A percentile compares a stretch with the other conserved stretches of the same genome.
Evolutionary conservation across 306 rosid species (phyloP).

Genomic region (Trichosanthes cucumerina): DNA sequence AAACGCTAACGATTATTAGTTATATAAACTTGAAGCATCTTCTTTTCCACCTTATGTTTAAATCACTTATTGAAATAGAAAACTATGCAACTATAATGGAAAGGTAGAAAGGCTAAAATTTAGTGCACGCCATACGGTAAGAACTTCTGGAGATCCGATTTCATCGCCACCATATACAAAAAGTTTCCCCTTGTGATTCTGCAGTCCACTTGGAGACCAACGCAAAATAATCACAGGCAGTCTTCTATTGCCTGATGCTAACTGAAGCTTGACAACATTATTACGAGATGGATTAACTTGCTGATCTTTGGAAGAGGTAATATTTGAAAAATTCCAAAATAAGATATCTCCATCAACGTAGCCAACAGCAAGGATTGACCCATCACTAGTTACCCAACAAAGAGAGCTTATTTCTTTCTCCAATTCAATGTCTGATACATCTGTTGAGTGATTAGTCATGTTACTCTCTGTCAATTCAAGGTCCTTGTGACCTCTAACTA

Average conservation of each 20-base stretch:
- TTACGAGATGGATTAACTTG: slow-evolving; percentile 25
- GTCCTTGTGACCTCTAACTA: slow-evolving; percentile 57
- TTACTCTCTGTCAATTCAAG: slow-evolving; percentile 34
- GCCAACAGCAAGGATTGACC: slow-evolving; percentile 68
- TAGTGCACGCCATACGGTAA: slow-evolving; percentile 42
- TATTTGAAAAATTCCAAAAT: slow-evolving; percentile 66
- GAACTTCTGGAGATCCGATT: slow-evolving; percentile 77
- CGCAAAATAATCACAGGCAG: slow-evolving; percentile 64
- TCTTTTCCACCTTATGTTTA: neutral
- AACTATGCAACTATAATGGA: slow-evolving; percentile 9
- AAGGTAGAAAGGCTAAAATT: slow-evolving; percentile 11
- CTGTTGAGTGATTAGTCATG: slow-evolving; percentile 25
- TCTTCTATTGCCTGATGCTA: slow-evolving; percentile 54
- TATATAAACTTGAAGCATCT: neutral
- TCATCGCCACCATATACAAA: slow-evolving; percentile 83
- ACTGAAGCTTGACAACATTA: slow-evolving; percentile 62
- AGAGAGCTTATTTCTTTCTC: slow-evolving; percentile 76
- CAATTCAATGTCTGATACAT: slow-evolving; percentile 30
- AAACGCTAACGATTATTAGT: neutral
- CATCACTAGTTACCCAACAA: slow-evolving; percentile 76
- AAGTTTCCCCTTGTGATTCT: slow-evolving; percentile 37
- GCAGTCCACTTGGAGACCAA: slow-evolving; percentile 41
- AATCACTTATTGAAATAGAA: neutral
- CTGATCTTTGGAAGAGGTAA: slow-evolving; percentile 26
- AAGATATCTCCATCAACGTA: slow-evolving; percentile 86